These are phyloP conservation scores for Mucor saturninus DNA, from an alignment of 371 early-diverging fungal species.

Conservation along the genomic window DNA sequence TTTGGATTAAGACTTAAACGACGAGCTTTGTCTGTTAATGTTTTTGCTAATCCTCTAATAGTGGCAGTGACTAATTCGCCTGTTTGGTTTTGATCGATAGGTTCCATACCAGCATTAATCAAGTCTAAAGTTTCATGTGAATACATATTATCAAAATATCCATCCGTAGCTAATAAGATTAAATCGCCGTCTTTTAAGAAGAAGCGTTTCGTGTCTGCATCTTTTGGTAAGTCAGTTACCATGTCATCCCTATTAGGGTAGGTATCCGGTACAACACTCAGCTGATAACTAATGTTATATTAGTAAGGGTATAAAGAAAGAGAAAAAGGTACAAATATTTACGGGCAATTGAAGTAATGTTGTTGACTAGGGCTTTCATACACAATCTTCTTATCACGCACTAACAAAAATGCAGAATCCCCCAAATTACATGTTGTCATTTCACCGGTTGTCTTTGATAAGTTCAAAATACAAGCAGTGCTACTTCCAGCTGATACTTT, in stretches of 20 bases:
- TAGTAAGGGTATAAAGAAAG: slow-evolving; percentile 3
- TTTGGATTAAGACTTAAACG: slow-evolving; percentile 61
- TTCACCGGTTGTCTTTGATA: slow-evolving; percentile 67
- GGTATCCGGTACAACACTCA: slow-evolving; percentile 65
- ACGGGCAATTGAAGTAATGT: slow-evolving; percentile 77
- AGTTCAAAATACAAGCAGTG: slow-evolving; percentile 69
- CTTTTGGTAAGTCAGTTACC: slow-evolving; percentile 68
- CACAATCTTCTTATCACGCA: slow-evolving; percentile 62
- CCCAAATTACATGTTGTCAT: slow-evolving; percentile 69
- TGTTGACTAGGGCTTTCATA: slow-evolving; percentile 72
- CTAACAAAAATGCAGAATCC: slow-evolving; percentile 68
- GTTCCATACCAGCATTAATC: slow-evolving; percentile 51
- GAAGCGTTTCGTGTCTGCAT: slow-evolving; percentile 63
- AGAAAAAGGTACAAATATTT: slow-evolving; percentile 19
- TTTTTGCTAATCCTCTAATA: slow-evolving; percentile 59
- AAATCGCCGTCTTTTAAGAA: slow-evolving; percentile 71
- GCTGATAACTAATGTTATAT: slow-evolving; percentile 57
- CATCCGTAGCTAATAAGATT: slow-evolving; percentile 72
- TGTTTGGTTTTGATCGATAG: slow-evolving; percentile 25
- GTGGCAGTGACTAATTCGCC: slow-evolving; percentile 51
- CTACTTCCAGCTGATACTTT: slow-evolving; percentile 72
- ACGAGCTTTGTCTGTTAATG: slow-evolving; percentile 60
- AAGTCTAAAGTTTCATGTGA: slow-evolving; percentile 62
- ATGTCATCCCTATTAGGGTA: slow-evolving; percentile 59
- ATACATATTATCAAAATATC: slow-evolving; percentile 75